Evolutionary conservation across 768 basidiomycete species (phyloP).

Genomic region (Kwoniella botswanensis): DNA sequence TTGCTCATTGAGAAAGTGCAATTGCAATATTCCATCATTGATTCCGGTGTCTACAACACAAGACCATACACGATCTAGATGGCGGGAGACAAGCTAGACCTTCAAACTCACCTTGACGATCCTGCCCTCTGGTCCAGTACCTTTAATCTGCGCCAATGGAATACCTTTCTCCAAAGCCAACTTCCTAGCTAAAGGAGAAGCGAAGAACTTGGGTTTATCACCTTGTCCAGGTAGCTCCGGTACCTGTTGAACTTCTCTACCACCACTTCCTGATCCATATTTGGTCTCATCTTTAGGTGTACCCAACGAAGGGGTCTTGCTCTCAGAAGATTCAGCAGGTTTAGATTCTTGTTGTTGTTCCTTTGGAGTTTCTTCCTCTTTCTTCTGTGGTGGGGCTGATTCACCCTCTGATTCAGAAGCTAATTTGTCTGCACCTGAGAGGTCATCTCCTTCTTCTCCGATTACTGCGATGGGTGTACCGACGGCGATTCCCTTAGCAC

Average conservation of each 20-base stretch:
- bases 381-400: conserved; percentile 57
- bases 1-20: background rate
- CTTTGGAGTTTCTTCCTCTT: conserved; percentile 60
- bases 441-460: conserved; percentile 93
- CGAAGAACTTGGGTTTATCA: conserved; percentile 68
- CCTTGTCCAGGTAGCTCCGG: conserved; percentile 41
- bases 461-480: conserved; percentile 88
- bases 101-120: conserved; percentile 73
- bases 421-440: conserved; percentile 77
- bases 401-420: conserved; percentile 65
- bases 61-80: too few relatives aligned
- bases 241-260: conserved; percentile 43
- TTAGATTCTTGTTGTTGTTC: conserved; percentile 60
- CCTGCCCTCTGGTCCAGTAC: conserved; percentile 89
- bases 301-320: conserved; percentile 44
- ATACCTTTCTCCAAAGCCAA: conserved; percentile 93
- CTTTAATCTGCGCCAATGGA: conserved; percentile 85
- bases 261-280: conserved; percentile 47
- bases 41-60: too few relatives aligned
- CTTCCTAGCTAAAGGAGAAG: conserved; percentile 94
- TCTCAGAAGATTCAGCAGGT: conserved; percentile 62
- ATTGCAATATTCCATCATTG: too few relatives aligned
- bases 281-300: conserved; percentile 68
- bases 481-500: conserved; percentile 83
- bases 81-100: too few relatives aligned